These are phyloP conservation scores for Cryomyces antarcticus DNA, from an alignment of 495 filamentous ascomycete species.

Conservation along the genomic window DNA sequence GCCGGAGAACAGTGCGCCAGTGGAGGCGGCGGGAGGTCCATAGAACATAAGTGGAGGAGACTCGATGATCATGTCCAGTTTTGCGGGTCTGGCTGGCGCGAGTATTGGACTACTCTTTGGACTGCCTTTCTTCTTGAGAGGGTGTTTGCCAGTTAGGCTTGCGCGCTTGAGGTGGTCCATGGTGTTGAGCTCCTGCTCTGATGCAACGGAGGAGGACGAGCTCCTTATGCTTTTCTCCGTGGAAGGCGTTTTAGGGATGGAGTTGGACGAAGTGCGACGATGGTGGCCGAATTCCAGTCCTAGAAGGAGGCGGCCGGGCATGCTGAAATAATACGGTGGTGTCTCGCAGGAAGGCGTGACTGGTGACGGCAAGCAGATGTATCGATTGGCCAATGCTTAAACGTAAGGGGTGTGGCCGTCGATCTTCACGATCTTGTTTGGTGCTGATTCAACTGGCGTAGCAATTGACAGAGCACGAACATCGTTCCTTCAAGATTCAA, in stretches of 20 bases:
- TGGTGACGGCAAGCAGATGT: neutral
- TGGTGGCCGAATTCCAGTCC: neutral
- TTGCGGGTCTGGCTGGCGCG: conserved; percentile 23
- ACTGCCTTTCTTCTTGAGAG: conserved; percentile 1
- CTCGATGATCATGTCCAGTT: conserved; percentile 61
- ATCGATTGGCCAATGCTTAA: neutral
- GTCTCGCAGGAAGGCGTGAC: neutral
- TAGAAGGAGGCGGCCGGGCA: neutral
- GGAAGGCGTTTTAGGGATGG: neutral
- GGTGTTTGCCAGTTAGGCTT: neutral
- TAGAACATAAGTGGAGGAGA: conserved; percentile 79
- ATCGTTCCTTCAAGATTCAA: too few species aligned
- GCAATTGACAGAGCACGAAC: too few species aligned
- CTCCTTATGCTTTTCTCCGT: too few species aligned
- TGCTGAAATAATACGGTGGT: neutral
- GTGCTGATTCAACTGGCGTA: conserved; percentile 1
- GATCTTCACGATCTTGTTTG: conserved; percentile 1
- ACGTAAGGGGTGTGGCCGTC: too few species aligned
- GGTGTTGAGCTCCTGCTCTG: neutral
- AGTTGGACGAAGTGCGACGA: neutral
- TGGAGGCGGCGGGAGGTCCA: conserved; percentile 50
- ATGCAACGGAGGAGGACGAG: neutral
- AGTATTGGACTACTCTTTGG: conserved; percentile 2
- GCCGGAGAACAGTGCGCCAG: conserved; percentile 73
- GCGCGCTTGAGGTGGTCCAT: conserved; percentile 12